phyloP scores from a whole-genome alignment of 129 eudicot genomes.

The Arctium lappa region DNA sequence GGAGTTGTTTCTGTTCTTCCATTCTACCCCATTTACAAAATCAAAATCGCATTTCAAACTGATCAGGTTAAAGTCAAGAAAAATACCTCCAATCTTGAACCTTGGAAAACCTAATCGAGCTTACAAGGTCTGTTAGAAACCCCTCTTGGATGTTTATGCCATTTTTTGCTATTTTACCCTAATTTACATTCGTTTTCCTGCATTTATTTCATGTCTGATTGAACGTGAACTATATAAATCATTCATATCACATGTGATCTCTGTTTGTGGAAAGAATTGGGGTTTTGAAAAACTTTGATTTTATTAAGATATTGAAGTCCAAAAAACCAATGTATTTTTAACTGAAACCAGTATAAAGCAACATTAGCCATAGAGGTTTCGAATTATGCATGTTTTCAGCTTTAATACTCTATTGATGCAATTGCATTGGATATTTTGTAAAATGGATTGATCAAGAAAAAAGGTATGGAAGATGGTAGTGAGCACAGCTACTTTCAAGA shows the following conservation, averaged over 20 bases:
- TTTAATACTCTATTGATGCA: background rate
- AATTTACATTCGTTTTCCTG: background rate
- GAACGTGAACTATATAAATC: background rate
- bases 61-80: background rate
- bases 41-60: background rate
- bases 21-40: background rate
- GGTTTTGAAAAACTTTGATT: background rate
- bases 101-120: constrained; percentile 3
- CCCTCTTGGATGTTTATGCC: background rate
- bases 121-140: constrained; percentile 19
- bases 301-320: background rate
- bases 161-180: background rate
- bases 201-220: background rate
- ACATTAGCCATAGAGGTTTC: background rate
- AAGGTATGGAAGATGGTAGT: too few relatives aligned
- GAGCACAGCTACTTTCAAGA: background rate
- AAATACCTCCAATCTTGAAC: background rate
- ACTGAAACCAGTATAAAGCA: background rate
- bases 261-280: background rate
- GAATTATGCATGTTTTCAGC: background rate
- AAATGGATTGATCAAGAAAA: too few relatives aligned
- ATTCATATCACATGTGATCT: background rate
- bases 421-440: background rate
- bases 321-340: background rate
- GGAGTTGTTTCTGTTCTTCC: background rate